phyloP scores from a whole-genome alignment of 140 eudicot genomes.

The Erigeron philadelphicus region DNA sequence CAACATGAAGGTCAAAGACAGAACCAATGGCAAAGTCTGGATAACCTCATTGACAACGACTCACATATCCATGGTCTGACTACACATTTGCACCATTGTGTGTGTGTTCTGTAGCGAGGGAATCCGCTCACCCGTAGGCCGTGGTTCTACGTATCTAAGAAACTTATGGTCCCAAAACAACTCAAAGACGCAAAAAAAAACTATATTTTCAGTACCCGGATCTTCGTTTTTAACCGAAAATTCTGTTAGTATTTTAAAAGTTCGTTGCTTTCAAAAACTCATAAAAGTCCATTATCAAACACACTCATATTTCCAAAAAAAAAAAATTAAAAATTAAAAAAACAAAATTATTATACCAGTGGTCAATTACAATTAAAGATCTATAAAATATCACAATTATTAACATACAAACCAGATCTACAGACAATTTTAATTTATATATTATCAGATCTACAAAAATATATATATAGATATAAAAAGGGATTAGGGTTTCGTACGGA shows the following conservation, averaged over 20 bases:
- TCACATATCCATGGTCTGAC: background rate
- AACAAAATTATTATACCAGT: background rate
- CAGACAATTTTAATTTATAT: background rate
- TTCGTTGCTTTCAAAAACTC: too few relatives aligned
- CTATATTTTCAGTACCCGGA: too few relatives aligned
- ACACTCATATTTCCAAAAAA: background rate
- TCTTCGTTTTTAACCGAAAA: too few relatives aligned
- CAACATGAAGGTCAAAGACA: background rate
- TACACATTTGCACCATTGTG: too few relatives aligned
- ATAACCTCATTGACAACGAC: background rate
- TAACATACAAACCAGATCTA: slow-evolving; percentile 4
- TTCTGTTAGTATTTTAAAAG: too few relatives aligned
- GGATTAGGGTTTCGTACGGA: slow-evolving; percentile 44
- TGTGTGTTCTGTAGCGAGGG: too few relatives aligned
- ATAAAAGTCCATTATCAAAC: background rate
- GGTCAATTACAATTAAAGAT: slow-evolving; percentile 20
- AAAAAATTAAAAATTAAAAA: background rate
- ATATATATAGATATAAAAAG: background rate
- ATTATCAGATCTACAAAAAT: slow-evolving; percentile 9
- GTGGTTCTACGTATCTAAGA: too few relatives aligned
- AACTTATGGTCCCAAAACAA: too few relatives aligned
- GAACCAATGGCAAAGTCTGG: background rate
- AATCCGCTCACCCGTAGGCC: too few relatives aligned
- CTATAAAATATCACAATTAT: background rate
- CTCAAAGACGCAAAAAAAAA: too few relatives aligned